Percentiles rank a stretch among this genome's conserved stretches.
Conservation (phyloP, 2,329 filamentous ascomycete species). For the Pezicula rhizophila region DNA sequence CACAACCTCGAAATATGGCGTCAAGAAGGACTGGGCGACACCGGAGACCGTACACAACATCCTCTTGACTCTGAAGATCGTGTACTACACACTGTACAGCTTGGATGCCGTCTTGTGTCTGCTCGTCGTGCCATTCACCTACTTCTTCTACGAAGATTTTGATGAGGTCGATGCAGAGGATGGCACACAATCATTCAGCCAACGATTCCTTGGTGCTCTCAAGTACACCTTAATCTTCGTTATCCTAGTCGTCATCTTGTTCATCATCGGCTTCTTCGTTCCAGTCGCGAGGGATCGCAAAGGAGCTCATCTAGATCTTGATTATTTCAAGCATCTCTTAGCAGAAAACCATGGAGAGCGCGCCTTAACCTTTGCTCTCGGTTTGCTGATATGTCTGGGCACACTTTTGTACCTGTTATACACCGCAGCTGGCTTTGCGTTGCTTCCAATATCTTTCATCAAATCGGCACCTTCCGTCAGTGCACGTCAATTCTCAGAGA, state of each 20-base stretch:
- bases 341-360: conserved; percentile 87
- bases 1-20: conserved; percentile 69
- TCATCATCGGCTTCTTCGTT: conserved; percentile 90
- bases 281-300: conserved; percentile 66
- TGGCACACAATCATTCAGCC: conserved; percentile 63
- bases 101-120: conserved; percentile 86
- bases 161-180: conserved; percentile 84
- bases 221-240: conserved; percentile 90
- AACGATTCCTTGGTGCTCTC: conserved; percentile 73
- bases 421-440: conserved; percentile 79
- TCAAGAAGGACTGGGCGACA: conserved; percentile 92
- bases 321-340: conserved; percentile 84
- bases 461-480: conserved; percentile 86
- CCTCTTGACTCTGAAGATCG: conserved; percentile 71
- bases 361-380: conserved; percentile 82
- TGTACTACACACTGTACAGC: conserved; percentile 91
- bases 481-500: conserved; percentile 69
- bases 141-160: conserved; percentile 98
- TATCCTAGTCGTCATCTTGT: conserved; percentile 71
- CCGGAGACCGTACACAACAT: conserved; percentile 74
- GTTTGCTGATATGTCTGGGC: conserved; percentile 81
- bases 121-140: conserved; percentile 86
- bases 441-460: conserved; percentile 85
- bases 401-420: conserved; percentile 84
- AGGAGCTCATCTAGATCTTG: conserved; percentile 69